phyloP scores from a whole-genome alignment of 2,329 filamentous ascomycete species.

The Ophiostoma sp. region DNA sequence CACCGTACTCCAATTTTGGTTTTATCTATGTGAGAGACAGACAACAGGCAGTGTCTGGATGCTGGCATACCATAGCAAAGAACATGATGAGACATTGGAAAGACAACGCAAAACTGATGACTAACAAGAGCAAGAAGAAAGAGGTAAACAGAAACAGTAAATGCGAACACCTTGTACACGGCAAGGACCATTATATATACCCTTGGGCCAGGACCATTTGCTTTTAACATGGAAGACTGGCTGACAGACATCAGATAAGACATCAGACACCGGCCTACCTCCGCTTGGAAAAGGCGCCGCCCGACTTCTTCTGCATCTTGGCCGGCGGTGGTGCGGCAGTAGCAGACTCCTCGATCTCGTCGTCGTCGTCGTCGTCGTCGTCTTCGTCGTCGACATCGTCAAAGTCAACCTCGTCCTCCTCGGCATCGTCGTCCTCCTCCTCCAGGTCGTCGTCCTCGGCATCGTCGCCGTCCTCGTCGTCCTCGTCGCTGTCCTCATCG shows the following conservation, averaged over 20 bases:
- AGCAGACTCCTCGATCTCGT: conserved; percentile 33
- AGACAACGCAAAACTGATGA: neutral
- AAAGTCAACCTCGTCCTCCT: conserved; percentile 37
- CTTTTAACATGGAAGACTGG: too few species aligned
- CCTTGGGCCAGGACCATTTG: too few species aligned
- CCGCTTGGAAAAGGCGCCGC: conserved; percentile 31
- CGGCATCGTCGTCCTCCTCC: conserved; percentile 78
- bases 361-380: conserved; percentile 34
- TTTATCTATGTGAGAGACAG: conserved; percentile 17
- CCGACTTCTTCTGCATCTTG: conserved; percentile 35
- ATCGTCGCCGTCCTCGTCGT: conserved; percentile 37
- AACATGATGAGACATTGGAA: neutral
- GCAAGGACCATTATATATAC: too few species aligned
- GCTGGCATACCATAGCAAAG: conserved; percentile 8
- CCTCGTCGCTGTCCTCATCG: conserved; percentile 28
- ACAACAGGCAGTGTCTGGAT: conserved; percentile 14
- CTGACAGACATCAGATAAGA: too few species aligned
- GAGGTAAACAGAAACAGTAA: neutral
- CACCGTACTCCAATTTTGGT: conserved; percentile 18
- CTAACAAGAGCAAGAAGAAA: neutral
- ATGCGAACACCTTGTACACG: neutral
- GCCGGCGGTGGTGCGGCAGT: conserved; percentile 33
- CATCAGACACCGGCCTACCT: conserved; percentile 26
- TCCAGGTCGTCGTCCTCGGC: conserved; percentile 70
- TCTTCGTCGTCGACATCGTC: conserved; percentile 29